Evolutionary conservation across 306 rosid species (phyloP).

Genomic region (Acacia acuminata): DNA sequence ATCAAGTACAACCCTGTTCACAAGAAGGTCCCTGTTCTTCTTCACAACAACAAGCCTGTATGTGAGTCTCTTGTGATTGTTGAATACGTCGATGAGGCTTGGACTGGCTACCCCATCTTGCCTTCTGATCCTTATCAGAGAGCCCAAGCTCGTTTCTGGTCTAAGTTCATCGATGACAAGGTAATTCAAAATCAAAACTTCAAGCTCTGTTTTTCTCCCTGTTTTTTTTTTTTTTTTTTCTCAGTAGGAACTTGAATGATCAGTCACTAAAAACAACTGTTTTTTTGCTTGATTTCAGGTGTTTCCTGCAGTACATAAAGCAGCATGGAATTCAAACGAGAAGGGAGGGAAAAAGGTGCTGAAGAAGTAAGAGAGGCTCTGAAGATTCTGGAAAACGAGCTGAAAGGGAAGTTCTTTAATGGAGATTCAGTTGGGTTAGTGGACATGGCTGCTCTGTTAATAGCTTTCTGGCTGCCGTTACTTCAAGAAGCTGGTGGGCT

Average conservation of each 20-base stretch:
- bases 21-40: slow-evolving; percentile 42
- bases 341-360: slow-evolving; percentile 36
- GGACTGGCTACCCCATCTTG: slow-evolving; percentile 28
- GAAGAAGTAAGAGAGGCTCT: slow-evolving; percentile 38
- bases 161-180: slow-evolving; percentile 18
- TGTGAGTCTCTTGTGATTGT: slow-evolving; percentile 47
- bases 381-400: slow-evolving; percentile 42
- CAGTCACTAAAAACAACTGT: no score
- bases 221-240: not conserved
- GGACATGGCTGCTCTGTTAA: slow-evolving; percentile 39
- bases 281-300: not conserved
- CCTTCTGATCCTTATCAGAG: slow-evolving; percentile 17
- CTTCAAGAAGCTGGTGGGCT: slow-evolving; percentile 35
- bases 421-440: slow-evolving; percentile 47
- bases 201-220: not conserved
- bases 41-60: slow-evolving; percentile 46
- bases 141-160: slow-evolving; percentile 33
- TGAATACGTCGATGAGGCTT: slow-evolving; percentile 46
- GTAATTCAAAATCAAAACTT: not conserved
- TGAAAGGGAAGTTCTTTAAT: slow-evolving; percentile 50
- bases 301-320: not conserved
- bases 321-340: slow-evolving; percentile 15
- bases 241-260: not conserved
- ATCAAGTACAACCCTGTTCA: slow-evolving; percentile 55
- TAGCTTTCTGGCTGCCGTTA: slow-evolving; percentile 40